phyloP scores from a whole-genome alignment of 2,329 filamentous ascomycete species.

The Dactylellina leptospora region DNA sequence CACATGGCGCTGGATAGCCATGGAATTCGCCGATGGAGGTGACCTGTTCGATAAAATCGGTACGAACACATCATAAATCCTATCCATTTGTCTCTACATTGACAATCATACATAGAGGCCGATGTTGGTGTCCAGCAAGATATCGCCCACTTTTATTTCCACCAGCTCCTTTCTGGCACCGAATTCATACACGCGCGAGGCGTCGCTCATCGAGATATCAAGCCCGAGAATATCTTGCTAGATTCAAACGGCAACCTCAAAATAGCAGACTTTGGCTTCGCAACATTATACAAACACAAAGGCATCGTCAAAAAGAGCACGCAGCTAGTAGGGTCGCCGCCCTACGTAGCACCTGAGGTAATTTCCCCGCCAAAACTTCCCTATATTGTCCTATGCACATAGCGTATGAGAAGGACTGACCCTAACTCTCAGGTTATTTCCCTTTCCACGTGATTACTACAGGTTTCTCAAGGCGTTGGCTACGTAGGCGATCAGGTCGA shows the following conservation, averaged over 20 bases:
- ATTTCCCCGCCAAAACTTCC: background rate
- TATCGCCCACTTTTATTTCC: conserved; percentile 95
- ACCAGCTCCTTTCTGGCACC: conserved; percentile 87
- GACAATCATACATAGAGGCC: conserved; percentile 68
- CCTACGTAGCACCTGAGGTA: conserved; percentile 97
- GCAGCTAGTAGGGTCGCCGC: conserved; percentile 93
- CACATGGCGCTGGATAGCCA: conserved; percentile 95
- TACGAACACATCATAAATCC: conserved; percentile 17
- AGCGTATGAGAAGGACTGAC: conserved; percentile 61
- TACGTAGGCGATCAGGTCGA: conserved; percentile 79
- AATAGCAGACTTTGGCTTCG: conserved; percentile 94
- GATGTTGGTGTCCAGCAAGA: conserved; percentile 94
- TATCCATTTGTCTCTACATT: background rate
- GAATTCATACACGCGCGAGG: conserved; percentile 96
- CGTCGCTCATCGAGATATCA: conserved; percentile 83
- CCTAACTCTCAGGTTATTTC: conserved; percentile 34
- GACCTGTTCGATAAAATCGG: conserved; percentile 97
- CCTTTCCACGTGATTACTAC: conserved; percentile 57
- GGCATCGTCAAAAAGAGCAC: conserved; percentile 81
- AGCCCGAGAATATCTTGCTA: conserved; percentile 94
- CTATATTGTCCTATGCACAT: conserved; percentile 60
- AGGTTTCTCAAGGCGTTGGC: conserved; percentile 60
- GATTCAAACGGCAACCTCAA: conserved; percentile 86
- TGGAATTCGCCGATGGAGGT: conserved; percentile 94
- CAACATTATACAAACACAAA: conserved; percentile 90